Percentiles rank a stretch among this genome's conserved stretches.
Conservation (phyloP, 2,329 filamentous ascomycete species). For the Aspergillus flavus region DNA sequence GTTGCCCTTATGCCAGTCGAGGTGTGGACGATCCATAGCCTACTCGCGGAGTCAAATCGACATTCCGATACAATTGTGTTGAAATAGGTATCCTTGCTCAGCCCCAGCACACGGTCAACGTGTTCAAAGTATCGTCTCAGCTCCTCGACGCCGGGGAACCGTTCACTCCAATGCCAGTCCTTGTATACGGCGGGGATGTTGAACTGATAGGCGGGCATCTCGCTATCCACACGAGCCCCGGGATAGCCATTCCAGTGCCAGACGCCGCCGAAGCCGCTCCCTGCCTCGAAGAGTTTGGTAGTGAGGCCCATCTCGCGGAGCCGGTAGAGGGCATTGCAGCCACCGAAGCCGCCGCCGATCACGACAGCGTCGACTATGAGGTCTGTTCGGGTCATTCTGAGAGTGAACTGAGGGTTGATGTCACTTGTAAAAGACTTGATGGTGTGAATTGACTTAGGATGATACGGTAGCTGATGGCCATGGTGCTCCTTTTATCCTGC, state of each 20-base stretch:
- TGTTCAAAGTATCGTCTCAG: constrained; percentile 52
- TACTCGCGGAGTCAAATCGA: constrained; percentile 28
- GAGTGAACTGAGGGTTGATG: neutral
- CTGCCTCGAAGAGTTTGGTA: constrained; percentile 43
- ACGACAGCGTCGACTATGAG: constrained; percentile 39
- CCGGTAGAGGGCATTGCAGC: constrained; percentile 39
- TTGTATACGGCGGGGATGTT: constrained; percentile 53
- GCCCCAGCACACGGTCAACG: constrained; percentile 46
- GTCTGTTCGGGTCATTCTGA: neutral
- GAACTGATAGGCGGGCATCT: constrained; percentile 58
- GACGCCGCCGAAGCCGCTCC: constrained; percentile 42
- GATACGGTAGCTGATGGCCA: neutral
- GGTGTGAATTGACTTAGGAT: neutral
- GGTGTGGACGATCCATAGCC: constrained; percentile 50
- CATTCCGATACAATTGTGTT: constrained; percentile 28
- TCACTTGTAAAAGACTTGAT: neutral
- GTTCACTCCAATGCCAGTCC: constrained; percentile 47
- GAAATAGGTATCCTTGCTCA: constrained; percentile 51
- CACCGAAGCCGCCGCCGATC: constrained; percentile 45
- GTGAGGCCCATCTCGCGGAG: constrained; percentile 42
- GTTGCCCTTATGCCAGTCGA: constrained; percentile 45
- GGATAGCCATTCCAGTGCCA: constrained; percentile 52
- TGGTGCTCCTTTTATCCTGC: neutral
- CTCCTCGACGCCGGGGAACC: constrained; percentile 38
- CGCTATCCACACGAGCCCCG: constrained; percentile 49